Evolutionary conservation across 805 yeast species (phyloP).

Genomic region (Candida pseudofarinosa): DNA sequence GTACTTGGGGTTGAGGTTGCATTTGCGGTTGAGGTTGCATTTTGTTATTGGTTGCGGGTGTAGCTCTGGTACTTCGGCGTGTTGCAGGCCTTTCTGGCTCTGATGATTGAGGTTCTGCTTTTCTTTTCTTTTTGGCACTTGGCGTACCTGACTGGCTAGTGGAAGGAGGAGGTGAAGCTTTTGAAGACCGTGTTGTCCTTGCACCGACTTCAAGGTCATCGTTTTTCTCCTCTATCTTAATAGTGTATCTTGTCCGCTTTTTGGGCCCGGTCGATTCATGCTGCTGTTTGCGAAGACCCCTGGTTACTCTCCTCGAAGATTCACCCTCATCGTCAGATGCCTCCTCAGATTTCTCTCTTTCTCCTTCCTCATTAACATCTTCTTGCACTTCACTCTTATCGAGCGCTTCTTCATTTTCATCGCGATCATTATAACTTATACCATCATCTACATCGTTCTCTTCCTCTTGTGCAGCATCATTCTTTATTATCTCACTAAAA

Average conservation of each 20-base stretch:
- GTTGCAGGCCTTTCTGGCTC: constrained; percentile 6
- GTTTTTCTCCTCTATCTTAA: constrained; percentile 4
- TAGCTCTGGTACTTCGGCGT: constrained; percentile 9
- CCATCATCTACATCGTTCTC: constrained; percentile 19
- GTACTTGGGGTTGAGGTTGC: too few relatives aligned
- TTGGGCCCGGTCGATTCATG: constrained; percentile 7
- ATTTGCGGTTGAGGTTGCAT: constrained; percentile 3
- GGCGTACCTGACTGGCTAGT: constrained; percentile 2
- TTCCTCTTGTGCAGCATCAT: constrained; percentile 20
- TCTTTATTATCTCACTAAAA: too few relatives aligned
- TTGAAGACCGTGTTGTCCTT: constrained; percentile 9
- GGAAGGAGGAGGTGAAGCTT: constrained; percentile 11
- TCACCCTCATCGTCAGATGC: constrained; percentile 3
- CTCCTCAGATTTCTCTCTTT: constrained; percentile 7
- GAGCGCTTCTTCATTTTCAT: constrained; percentile 2
- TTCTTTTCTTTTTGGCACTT: constrained; percentile 9
- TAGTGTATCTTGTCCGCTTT: constrained; percentile 12
- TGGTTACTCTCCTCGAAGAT: constrained; percentile 6
- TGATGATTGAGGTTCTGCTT: constrained; percentile 6
- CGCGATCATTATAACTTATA: constrained; percentile 1
- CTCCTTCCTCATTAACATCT: constrained; percentile 5
- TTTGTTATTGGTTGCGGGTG: constrained; percentile 4
- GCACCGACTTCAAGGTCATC: constrained; percentile 9
- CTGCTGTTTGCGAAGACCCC: constrained; percentile 8
- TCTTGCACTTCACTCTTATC: background rate